Base-by-base conservation (phyloP, 140 eudicot species). In the Anethum foeniculum region DNA sequence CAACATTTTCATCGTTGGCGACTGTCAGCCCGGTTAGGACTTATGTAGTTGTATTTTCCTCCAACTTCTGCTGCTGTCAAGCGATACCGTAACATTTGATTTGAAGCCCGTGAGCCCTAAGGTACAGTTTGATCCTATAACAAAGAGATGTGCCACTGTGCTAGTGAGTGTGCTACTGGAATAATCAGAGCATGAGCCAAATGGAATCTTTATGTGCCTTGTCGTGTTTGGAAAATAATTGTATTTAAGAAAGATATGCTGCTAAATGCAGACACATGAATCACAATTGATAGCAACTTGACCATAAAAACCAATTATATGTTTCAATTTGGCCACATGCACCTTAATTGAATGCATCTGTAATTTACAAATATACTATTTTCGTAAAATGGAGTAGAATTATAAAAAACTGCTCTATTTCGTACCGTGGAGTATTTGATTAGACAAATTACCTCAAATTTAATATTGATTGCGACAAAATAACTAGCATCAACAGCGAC, bases 401-500 rank as follows among this genome's bases (percentile, higher is more conserved):
- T 58, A 58, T 58, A n/a, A 7, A 23, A 58, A 58, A 58, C 32
- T 23, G 25, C 5, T 58, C 32, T 10, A 58, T 58, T 58, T 58
- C 65, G 28, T 21, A 58, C 28, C 0, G 27, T 32, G n/a, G 43
- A 67, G 74, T 13, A 67, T 23, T 62, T 62, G 69, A 62, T 62
- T 62, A 62, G 25, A 25, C 68, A 0, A 65, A n/a, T 44, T 30
- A 87, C 93, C 93, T 89, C 86, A 76, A 89, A 89, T 23, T 65
- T 89, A 14, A 89, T 80, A 80, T 87, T 87, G 85, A 84, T 38
- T 79, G 91, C 93, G 15, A 81, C 38, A 68, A 89, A 87, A 80
- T 85, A 87, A 83, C 80, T 82, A 6, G 88, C 86, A 75, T 89
- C 91, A 23, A 89, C 56, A 51, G 86, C 89, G 11, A 87, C 91